Evolutionary conservation across 2,329 filamentous ascomycete genomes (phyloP).

Genomic region (Zymoseptoria brevis): DNA sequence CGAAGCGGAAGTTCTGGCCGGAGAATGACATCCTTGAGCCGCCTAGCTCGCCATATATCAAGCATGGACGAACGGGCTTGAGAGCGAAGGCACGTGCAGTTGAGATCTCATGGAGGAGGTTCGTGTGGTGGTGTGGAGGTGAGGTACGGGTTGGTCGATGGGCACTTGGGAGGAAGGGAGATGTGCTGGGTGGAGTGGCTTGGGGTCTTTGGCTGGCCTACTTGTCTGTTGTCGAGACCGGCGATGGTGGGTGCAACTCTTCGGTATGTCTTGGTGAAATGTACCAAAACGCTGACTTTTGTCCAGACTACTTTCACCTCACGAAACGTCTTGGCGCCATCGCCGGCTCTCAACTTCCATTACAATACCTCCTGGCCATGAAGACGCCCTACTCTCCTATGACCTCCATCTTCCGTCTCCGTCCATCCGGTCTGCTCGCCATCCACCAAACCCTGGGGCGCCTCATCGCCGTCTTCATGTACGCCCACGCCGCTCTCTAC

Average conservation of each 20-base stretch:
- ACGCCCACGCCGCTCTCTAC: conserved; percentile 48
- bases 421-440: conserved; percentile 49
- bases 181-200: conserved; percentile 40
- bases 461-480: conserved; percentile 44
- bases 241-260: conserved; percentile 42
- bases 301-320: conserved; percentile 54
- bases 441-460: conserved; percentile 53
- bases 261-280: not conserved
- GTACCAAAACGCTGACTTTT: not conserved
- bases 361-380: conserved; percentile 51
- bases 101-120: conserved; percentile 16
- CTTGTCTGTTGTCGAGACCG: conserved; percentile 44
- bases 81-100: not conserved
- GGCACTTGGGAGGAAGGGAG: conserved; percentile 41
- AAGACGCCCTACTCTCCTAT: conserved; percentile 45
- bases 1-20: conserved; percentile 10
- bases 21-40: conserved; percentile 5
- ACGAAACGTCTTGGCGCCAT: conserved; percentile 56
- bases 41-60: conserved; percentile 26
- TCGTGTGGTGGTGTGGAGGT: conserved; percentile 30
- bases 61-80: conserved; percentile 9
- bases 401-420: conserved; percentile 44
- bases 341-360: conserved; percentile 51
- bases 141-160: conserved; percentile 26
- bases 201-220: conserved; percentile 49